Conservation (phyloP, 805 yeast species). For the Kuraishia hungarica region DNA sequence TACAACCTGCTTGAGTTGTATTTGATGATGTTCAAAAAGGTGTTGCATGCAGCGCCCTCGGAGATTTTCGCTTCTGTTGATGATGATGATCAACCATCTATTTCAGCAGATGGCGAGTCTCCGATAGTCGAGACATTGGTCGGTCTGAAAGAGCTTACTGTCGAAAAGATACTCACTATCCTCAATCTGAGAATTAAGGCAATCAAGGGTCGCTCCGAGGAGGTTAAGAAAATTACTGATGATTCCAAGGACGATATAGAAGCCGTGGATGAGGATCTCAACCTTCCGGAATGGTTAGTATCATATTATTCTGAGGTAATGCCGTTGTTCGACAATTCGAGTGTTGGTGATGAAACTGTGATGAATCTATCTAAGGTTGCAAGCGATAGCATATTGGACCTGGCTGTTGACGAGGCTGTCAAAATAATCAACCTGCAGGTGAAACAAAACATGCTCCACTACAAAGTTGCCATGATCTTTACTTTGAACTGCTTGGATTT, state of each 20-base stretch:
- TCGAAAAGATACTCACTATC: slow-evolving; percentile 30
- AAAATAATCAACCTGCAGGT: slow-evolving; percentile 28
- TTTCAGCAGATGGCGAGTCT: slow-evolving; percentile 8
- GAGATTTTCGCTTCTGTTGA: neutral
- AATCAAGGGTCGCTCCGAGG: slow-evolving; percentile 1
- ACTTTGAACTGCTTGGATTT: slow-evolving; percentile 55
- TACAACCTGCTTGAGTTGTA: slow-evolving; percentile 62
- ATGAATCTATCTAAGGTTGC: slow-evolving; percentile 30
- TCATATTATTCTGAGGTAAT: slow-evolving; percentile 56
- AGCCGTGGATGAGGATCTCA: slow-evolving; percentile 41
- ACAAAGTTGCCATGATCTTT: slow-evolving; percentile 30
- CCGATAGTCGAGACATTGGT: slow-evolving; percentile 17
- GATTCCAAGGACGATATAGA: slow-evolving; percentile 17
- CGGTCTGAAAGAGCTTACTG: slow-evolving; percentile 23
- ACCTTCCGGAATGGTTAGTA: slow-evolving; percentile 79
- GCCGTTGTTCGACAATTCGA: slow-evolving; percentile 41
- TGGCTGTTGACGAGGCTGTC: slow-evolving; percentile 40
- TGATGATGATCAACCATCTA: neutral
- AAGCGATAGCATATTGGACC: slow-evolving; percentile 26
- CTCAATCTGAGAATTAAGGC: slow-evolving; percentile 28
- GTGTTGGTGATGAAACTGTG: slow-evolving; percentile 23
- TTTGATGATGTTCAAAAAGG: slow-evolving; percentile 54
- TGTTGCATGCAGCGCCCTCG: slow-evolving; percentile 11
- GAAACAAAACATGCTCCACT: slow-evolving; percentile 16
- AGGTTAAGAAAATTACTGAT: neutral